Evolutionary conservation across 148 eudicot genomes (phyloP).

Genomic region (Limonium bicolor): DNA sequence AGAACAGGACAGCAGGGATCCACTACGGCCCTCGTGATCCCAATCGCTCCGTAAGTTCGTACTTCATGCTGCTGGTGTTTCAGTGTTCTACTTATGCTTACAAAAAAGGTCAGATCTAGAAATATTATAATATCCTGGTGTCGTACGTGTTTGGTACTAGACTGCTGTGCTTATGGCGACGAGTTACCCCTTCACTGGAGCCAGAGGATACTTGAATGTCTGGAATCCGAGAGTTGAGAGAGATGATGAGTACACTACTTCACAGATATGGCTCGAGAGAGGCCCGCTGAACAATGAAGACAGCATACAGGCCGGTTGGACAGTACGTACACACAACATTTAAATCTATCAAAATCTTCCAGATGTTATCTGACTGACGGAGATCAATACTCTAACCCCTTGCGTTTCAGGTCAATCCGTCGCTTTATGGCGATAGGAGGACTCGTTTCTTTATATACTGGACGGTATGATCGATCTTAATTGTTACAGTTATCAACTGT

Average conservation of each 20-base stretch:
- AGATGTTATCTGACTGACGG: no score
- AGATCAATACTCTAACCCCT: no score
- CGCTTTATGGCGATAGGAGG: no score
- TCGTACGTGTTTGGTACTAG: constrained; percentile 9
- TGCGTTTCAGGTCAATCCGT: no score
- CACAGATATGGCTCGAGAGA: constrained; percentile 27
- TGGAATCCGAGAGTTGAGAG: constrained; percentile 38
- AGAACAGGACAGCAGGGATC: constrained; percentile 1
- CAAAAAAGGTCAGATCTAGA: background rate
- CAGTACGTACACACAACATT: no score
- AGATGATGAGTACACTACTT: constrained; percentile 44
- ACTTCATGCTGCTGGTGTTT: background rate
- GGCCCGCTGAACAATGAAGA: constrained; percentile 23
- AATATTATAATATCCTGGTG: background rate
- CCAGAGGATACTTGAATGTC: constrained; percentile 26
- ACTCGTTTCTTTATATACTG: no score
- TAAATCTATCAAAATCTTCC: no score
- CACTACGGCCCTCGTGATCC: constrained; percentile 1
- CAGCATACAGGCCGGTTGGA: constrained; percentile 53
- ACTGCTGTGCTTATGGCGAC: constrained; percentile 21
- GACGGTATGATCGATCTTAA: no score
- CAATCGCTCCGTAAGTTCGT: constrained; percentile 27
- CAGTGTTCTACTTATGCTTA: background rate
- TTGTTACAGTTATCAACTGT: no score
- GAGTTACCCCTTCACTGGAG: constrained; percentile 23